phyloP scores from a whole-genome alignment of 2,329 filamentous ascomycete genomes.

The Paracoccidioides lutzii region DNA sequence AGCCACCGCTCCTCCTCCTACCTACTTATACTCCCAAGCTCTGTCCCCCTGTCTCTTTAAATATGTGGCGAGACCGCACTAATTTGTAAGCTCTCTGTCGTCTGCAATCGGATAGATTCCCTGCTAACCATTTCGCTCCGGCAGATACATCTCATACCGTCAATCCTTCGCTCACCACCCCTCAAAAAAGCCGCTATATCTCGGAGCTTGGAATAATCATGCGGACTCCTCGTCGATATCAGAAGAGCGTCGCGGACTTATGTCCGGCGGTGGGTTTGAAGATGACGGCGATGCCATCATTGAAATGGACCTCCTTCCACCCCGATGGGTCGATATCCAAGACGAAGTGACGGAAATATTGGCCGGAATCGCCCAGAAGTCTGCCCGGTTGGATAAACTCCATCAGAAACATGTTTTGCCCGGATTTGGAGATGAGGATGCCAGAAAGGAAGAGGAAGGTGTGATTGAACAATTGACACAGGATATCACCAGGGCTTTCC shows the following conservation, averaged over 20 bases:
- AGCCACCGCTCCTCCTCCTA: not conserved
- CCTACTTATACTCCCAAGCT: not conserved
- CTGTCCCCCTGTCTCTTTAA: constrained; percentile 19
- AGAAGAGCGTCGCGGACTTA: constrained; percentile 67
- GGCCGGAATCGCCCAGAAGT: constrained; percentile 66
- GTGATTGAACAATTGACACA: constrained; percentile 87
- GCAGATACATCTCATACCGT: constrained; percentile 93
- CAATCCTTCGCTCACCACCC: constrained; percentile 97
- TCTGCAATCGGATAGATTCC: constrained; percentile 3
- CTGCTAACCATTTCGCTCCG: constrained; percentile 11
- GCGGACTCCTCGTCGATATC: constrained; percentile 46
- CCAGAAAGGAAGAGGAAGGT: constrained; percentile 72
- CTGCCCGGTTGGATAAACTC: constrained; percentile 73
- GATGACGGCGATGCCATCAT: constrained; percentile 84
- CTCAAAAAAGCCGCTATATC: constrained; percentile 65
- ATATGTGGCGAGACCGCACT: constrained; percentile 98
- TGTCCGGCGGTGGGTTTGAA: constrained; percentile 56
- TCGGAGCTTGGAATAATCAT: constrained; percentile 45
- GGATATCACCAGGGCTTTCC: constrained; percentile 77
- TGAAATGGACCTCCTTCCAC: constrained; percentile 93
- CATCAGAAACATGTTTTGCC: constrained; percentile 96
- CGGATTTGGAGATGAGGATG: constrained; percentile 88
- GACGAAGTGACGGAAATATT: constrained; percentile 84
- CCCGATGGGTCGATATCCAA: constrained; percentile 88
- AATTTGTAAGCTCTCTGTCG: constrained; percentile 59